These are phyloP conservation scores for Nidularia sp. DNA, from an alignment of 768 basidiomycete genomes.

Conservation along the genomic window DNA sequence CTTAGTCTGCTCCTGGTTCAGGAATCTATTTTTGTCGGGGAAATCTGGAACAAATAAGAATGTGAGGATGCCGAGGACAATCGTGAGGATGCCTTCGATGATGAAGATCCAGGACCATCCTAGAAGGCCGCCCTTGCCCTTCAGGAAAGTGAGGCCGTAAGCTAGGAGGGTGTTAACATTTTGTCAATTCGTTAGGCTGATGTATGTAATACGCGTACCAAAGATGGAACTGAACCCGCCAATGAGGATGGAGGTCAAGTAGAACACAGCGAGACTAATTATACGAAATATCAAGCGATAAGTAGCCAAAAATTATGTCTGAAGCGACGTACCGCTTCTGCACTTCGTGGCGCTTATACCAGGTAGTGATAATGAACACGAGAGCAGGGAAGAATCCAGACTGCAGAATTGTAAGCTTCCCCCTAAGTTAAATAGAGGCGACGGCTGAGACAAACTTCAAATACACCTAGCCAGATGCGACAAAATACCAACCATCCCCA, in stretches of 20 bases:
- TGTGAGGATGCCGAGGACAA: constrained; percentile 21
- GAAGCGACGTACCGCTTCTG: constrained; percentile 24
- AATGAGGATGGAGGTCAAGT: constrained; percentile 23
- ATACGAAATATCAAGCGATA: background rate
- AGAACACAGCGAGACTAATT: constrained; percentile 22
- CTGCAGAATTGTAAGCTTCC: constrained; percentile 7
- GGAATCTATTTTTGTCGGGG: constrained; percentile 28
- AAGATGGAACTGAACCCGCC: constrained; percentile 23
- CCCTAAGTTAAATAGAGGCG: too few relatives aligned
- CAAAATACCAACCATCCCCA: constrained; percentile 20
- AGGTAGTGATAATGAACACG: constrained; percentile 36
- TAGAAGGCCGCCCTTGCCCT: constrained; percentile 19
- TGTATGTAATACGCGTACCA: constrained; percentile 1
- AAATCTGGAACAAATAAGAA: constrained; percentile 29
- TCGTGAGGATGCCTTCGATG: constrained; percentile 25
- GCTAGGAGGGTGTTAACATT: constrained; percentile 7
- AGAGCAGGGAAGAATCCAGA: constrained; percentile 39
- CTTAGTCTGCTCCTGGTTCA: constrained; percentile 29
- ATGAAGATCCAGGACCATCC: constrained; percentile 36
- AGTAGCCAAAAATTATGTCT: background rate
- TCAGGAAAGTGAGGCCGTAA: constrained; percentile 21
- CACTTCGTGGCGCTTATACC: constrained; percentile 39
- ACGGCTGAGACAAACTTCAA: constrained; percentile 12
- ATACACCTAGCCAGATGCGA: constrained; percentile 20
- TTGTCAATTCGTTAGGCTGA: background rate